Conservation (phyloP, 2,329 filamentous ascomycete genomes). For the Gremmenia infestans region DNA sequence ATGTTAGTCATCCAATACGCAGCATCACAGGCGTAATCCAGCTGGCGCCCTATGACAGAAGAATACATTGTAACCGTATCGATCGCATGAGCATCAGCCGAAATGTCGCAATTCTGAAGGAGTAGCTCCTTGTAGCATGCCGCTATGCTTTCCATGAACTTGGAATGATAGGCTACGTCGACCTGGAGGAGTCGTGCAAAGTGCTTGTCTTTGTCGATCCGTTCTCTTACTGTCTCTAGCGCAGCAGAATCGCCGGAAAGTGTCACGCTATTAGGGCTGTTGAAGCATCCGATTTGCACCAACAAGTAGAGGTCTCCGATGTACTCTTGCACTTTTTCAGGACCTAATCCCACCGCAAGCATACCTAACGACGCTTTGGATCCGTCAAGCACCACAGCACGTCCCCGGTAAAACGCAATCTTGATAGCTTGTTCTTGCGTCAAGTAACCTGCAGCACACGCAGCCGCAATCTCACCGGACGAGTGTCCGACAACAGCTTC, state of each 20-base stretch:
- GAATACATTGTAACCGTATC: slow-evolving; percentile 1
- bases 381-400: not conserved
- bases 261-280: slow-evolving; percentile 18
- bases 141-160: slow-evolving; percentile 26
- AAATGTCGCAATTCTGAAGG: not conserved
- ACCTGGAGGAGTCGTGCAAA: slow-evolving; percentile 28
- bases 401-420: slow-evolving; percentile 25
- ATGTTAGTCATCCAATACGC: slow-evolving; percentile 17
- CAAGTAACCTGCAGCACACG: slow-evolving; percentile 35
- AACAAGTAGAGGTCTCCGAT: not conserved
- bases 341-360: slow-evolving; percentile 8
- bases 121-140: slow-evolving; percentile 16
- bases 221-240: not conserved
- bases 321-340: slow-evolving; percentile 3
- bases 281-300: slow-evolving; percentile 23
- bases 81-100: not conserved
- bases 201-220: slow-evolving; percentile 11
- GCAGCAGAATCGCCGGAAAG: slow-evolving; percentile 12
- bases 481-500: slow-evolving; percentile 39
- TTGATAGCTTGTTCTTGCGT: slow-evolving; percentile 27
- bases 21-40: slow-evolving; percentile 2
- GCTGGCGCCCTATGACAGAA: slow-evolving; percentile 2
- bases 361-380: slow-evolving; percentile 4
- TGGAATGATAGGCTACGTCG: slow-evolving; percentile 38
- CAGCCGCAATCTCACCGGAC: slow-evolving; percentile 42